Evolutionary conservation across 495 filamentous ascomycete species (phyloP).

Genomic region (Chaetomium cochliodes): DNA sequence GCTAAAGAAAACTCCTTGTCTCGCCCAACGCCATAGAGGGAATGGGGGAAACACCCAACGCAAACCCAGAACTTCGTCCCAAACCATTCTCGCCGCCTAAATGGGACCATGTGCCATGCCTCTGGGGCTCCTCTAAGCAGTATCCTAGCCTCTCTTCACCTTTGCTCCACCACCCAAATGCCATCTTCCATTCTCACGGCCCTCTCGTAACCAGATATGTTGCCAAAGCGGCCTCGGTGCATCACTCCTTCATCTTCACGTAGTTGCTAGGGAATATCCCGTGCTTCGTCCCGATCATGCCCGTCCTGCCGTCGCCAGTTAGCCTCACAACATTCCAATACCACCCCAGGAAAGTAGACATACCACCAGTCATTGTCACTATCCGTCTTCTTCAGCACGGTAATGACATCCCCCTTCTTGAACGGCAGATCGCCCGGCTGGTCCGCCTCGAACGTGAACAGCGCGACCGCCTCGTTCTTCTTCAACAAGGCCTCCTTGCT

Average conservation of each 20-base stretch:
- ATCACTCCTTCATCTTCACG: slow-evolving; percentile 49
- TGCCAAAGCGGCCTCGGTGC: slow-evolving; percentile 7
- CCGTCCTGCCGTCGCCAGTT: slow-evolving; percentile 48
- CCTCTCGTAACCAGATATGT: not conserved
- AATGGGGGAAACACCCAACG: slow-evolving; percentile 3
- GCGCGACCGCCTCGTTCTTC: slow-evolving; percentile 80
- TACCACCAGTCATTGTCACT: slow-evolving; percentile 89
- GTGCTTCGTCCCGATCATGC: slow-evolving; percentile 52
- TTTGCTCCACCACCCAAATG: not conserved
- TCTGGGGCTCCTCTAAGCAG: not conserved
- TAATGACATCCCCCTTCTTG: slow-evolving; percentile 97
- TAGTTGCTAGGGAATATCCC: slow-evolving; percentile 60
- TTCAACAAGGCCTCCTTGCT: slow-evolving; percentile 64
- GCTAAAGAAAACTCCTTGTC: slow-evolving; percentile 3
- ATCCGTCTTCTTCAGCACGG: slow-evolving; percentile 95
- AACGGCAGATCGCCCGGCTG: slow-evolving; percentile 91
- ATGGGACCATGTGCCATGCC: not conserved
- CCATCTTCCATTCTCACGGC: not conserved
- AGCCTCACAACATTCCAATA: not conserved
- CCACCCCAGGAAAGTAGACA: slow-evolving; percentile 26
- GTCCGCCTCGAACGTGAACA: slow-evolving; percentile 91
- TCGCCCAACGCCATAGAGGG: slow-evolving; percentile 16
- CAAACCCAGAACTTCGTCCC: not conserved
- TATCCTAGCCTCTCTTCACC: not conserved
- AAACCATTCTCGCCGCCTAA: slow-evolving; percentile 19